A percentile compares a stretch with the other conserved stretches of the same genome.
Conservation (phyloP, 148 eudicot species). For the Rheum nobile region DNA sequence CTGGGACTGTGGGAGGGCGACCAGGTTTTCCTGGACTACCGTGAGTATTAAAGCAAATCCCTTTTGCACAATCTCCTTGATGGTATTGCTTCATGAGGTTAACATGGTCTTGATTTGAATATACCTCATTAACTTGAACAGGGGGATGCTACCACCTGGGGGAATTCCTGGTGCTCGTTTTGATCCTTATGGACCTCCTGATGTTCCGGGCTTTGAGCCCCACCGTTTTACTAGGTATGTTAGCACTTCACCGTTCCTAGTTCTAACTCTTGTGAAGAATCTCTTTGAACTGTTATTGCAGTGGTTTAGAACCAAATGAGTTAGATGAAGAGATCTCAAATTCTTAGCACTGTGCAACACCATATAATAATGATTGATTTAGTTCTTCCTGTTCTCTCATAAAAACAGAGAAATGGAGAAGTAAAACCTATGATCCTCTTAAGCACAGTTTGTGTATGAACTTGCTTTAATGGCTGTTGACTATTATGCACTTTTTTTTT, state of each 20-base stretch:
- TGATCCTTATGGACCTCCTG: constrained; percentile 93
- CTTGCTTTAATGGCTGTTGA: background rate
- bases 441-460: background rate
- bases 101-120: background rate
- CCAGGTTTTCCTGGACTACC: constrained; percentile 56
- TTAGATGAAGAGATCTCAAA: no score
- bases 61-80: background rate
- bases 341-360: background rate
- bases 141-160: constrained; percentile 66
- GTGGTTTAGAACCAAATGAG: no score
- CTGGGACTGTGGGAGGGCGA: constrained; percentile 33
- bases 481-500: background rate
- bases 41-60: constrained; percentile 31
- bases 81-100: background rate
- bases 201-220: constrained; percentile 90
- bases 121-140: constrained; percentile 17
- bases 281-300: no score
- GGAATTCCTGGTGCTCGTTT: constrained; percentile 83
- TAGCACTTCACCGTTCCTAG: background rate
- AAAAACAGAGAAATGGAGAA: background rate
- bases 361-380: background rate
- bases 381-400: background rate
- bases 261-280: background rate
- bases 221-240: constrained; percentile 53
- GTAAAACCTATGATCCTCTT: background rate